Evolutionary conservation across 108 stramenopile genomes (phyloP).

Genomic region (Cyclotella atomus): DNA sequence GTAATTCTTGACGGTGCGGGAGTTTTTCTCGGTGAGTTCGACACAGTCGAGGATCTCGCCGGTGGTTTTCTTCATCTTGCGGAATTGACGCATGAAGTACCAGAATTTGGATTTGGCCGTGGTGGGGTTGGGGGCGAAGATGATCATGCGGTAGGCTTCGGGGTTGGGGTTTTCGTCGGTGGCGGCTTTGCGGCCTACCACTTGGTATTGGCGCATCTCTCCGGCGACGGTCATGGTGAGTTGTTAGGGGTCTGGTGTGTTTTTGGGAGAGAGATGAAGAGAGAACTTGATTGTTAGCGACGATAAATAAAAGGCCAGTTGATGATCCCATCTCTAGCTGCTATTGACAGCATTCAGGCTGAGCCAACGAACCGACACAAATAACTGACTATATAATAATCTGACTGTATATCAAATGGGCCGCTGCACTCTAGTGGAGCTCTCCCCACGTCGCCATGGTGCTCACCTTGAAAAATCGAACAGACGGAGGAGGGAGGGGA

Average conservation of each 20-base stretch:
- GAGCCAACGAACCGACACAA: neutral
- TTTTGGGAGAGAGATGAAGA: neutral
- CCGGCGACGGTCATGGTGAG: constrained; percentile 86
- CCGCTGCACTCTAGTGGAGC: too few species aligned
- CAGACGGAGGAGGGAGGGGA: too few species aligned
- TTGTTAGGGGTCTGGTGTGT: too few species aligned
- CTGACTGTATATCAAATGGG: too few species aligned
- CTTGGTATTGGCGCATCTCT: constrained; percentile 96
- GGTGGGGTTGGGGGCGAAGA: constrained; percentile 97
- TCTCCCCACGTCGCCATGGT: neutral
- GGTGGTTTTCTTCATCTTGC: constrained; percentile 99
- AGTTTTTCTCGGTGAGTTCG: constrained; percentile 97
- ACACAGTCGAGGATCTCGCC: constrained; percentile 98
- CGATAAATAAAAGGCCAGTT: neutral
- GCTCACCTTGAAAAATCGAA: neutral
- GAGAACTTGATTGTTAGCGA: neutral
- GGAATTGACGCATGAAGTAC: constrained; percentile 99
- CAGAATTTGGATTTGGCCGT: constrained; percentile 99
- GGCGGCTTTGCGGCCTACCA: constrained; percentile 98
- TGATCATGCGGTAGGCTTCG: constrained; percentile 99
- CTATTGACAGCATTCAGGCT: neutral
- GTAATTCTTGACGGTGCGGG: constrained; percentile 98
- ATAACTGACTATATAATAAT: neutral
- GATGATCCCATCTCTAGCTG: neutral
- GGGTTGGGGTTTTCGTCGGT: constrained; percentile 98